phyloP scores from a whole-genome alignment of 2,329 filamentous ascomycete genomes.

The Cladophialophora exuberans region DNA sequence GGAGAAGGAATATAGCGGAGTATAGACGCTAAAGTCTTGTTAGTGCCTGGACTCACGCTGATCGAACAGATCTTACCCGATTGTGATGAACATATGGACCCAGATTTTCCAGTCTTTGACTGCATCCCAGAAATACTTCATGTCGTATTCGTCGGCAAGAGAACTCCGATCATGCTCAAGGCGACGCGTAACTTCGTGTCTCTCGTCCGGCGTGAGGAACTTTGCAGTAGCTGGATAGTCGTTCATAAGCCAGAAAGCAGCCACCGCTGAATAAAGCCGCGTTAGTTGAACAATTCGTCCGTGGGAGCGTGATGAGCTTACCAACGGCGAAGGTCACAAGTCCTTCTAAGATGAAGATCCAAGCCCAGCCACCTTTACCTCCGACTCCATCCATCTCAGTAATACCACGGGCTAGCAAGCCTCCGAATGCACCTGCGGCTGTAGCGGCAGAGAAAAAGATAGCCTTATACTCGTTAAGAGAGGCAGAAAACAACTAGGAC shows the following conservation, averaged over 20 bases:
- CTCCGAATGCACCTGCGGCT: constrained; percentile 27
- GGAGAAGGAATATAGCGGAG: constrained; percentile 63
- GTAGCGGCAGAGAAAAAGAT: constrained; percentile 29
- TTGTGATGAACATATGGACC: constrained; percentile 37
- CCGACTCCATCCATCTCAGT: constrained; percentile 47
- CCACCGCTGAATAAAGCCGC: constrained; percentile 32
- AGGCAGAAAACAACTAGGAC: not conserved
- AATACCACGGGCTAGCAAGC: constrained; percentile 44
- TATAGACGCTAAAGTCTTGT: constrained; percentile 48
- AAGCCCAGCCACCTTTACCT: constrained; percentile 48
- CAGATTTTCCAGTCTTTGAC: constrained; percentile 57
- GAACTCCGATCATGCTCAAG: constrained; percentile 47
- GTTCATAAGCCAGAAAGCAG: constrained; percentile 52
- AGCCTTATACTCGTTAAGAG: constrained; percentile 13
- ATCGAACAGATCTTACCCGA: constrained; percentile 19
- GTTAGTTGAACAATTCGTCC: not conserved
- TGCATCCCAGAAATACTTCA: constrained; percentile 54
- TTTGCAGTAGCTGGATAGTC: constrained; percentile 54
- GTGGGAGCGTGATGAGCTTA: not conserved
- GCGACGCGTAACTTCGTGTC: constrained; percentile 41
- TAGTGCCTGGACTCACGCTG: not conserved
- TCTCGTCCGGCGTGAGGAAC: constrained; percentile 52
- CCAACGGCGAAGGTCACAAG: constrained; percentile 49
- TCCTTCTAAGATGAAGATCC: constrained; percentile 50
- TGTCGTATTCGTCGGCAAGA: constrained; percentile 45